Percentiles rank a stretch among this genome's conserved stretches.
Conservation (phyloP, 2,329 filamentous ascomycete genomes). For the Nemania sp. region DNA sequence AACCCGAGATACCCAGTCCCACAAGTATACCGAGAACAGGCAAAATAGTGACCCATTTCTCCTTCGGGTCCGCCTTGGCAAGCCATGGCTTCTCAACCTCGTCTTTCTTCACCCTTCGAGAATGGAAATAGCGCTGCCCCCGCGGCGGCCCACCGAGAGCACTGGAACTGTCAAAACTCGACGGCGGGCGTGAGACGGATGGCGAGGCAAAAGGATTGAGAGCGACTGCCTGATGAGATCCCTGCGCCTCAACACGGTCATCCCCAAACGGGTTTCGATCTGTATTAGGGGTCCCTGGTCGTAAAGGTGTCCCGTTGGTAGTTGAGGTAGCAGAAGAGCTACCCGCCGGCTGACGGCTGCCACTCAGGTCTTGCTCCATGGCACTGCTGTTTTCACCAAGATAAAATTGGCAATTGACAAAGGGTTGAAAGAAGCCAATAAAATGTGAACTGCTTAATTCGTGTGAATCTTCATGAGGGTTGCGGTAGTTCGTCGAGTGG, state of each 20-base stretch:
- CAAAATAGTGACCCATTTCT: constrained; percentile 86
- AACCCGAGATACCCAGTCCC: constrained; percentile 69
- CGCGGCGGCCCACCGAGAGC: constrained; percentile 45
- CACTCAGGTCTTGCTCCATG: constrained; percentile 33
- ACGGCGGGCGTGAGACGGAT: constrained; percentile 49
- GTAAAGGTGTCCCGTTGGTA: constrained; percentile 46
- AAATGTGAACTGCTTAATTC: not conserved
- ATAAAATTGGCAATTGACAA: not conserved
- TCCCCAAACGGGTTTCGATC: constrained; percentile 50
- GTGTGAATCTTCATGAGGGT: not conserved
- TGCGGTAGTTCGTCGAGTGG: not conserved
- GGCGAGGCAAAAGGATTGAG: constrained; percentile 54
- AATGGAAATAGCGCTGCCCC: constrained; percentile 69
- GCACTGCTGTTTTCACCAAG: not conserved
- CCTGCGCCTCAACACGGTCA: constrained; percentile 34
- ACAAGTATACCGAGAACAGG: constrained; percentile 72
- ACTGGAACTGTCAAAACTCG: constrained; percentile 53
- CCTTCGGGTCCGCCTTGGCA: constrained; percentile 71
- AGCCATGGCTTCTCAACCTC: constrained; percentile 79
- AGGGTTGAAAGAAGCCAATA: not conserved
- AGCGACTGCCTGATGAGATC: constrained; percentile 28
- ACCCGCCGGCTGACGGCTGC: constrained; percentile 34
- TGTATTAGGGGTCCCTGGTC: constrained; percentile 49
- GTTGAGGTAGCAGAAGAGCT: constrained; percentile 43
- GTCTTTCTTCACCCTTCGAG: constrained; percentile 71